Conservation (phyloP, 352 stramenopile genomes). For the Phytopythium boreale region DNA sequence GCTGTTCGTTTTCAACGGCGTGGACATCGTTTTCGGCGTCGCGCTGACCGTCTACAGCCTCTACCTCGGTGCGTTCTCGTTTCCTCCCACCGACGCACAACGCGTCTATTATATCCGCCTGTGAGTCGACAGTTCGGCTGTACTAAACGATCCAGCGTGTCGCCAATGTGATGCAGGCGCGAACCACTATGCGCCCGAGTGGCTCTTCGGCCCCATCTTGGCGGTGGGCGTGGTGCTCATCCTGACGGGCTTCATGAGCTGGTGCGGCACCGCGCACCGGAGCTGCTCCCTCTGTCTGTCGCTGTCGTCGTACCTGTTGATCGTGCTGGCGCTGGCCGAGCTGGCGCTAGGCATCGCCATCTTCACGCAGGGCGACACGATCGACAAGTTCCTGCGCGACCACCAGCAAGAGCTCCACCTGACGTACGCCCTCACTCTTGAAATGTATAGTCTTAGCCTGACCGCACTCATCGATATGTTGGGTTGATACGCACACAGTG, state of each 20-base stretch:
- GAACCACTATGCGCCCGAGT: constrained; percentile 64
- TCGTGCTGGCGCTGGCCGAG: constrained; percentile 59
- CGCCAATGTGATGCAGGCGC: constrained; percentile 20
- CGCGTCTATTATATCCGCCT: not conserved
- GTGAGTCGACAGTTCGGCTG: not conserved
- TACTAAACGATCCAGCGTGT: no score
- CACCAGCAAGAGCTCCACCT: constrained; percentile 68
- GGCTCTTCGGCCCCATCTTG: constrained; percentile 65
- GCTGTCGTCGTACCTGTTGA: constrained; percentile 56
- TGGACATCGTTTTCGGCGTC: constrained; percentile 58
- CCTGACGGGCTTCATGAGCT: constrained; percentile 52
- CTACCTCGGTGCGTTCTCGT: constrained; percentile 36
- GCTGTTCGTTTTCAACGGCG: constrained; percentile 70
- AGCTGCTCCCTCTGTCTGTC: constrained; percentile 48
- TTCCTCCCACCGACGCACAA: not conserved
- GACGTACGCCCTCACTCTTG: constrained; percentile 25
- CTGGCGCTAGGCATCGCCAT: constrained; percentile 63
- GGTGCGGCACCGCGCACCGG: constrained; percentile 51
- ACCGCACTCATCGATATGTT: not conserved
- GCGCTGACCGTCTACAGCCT: constrained; percentile 57
- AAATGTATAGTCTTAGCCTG: constrained; percentile 5
- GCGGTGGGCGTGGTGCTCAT: constrained; percentile 45
- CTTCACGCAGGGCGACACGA: constrained; percentile 54
- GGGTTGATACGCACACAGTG: constrained; percentile 16
- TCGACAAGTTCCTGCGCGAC: constrained; percentile 56